These are phyloP conservation scores for Ustilago loliicola DNA, from an alignment of 1,284 basidiomycete species.

Conservation along the genomic window DNA sequence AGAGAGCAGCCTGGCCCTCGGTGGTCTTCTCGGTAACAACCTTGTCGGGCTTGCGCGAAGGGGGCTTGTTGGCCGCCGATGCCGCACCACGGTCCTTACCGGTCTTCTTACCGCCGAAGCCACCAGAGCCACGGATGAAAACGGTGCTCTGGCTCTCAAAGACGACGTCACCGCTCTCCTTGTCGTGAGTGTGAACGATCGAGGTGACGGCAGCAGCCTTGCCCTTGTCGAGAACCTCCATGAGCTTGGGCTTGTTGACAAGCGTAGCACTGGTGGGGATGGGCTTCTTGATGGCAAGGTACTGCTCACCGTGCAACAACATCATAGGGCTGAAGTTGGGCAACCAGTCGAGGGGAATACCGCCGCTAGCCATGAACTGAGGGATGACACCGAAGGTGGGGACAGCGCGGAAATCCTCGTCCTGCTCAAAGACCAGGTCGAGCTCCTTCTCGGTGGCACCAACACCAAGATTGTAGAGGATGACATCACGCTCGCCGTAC, in stretches of 20 bases:
- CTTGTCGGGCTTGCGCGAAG: slow-evolving; percentile 72
- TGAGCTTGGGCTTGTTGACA: slow-evolving; percentile 78
- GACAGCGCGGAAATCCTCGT: slow-evolving; percentile 86
- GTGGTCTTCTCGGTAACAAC: slow-evolving; percentile 66
- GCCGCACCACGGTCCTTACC: slow-evolving; percentile 91
- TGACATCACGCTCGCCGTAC: slow-evolving; percentile 90
- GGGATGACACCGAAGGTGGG: slow-evolving; percentile 97
- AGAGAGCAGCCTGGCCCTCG: slow-evolving; percentile 78
- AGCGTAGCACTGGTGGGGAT: slow-evolving; percentile 90
- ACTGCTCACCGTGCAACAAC: slow-evolving; percentile 98
- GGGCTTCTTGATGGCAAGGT: slow-evolving; percentile 85
- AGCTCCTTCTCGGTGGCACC: slow-evolving; percentile 95
- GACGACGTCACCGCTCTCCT: slow-evolving; percentile 80
- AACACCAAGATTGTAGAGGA: slow-evolving; percentile 94
- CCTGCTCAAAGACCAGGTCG: slow-evolving; percentile 89
- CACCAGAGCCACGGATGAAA: slow-evolving; percentile 92
- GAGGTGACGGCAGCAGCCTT: slow-evolving; percentile 62
- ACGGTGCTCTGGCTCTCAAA: slow-evolving; percentile 94
- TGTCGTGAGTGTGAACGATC: slow-evolving; percentile 54
- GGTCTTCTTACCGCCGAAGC: slow-evolving; percentile 90
- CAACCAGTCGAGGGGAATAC: slow-evolving; percentile 80
- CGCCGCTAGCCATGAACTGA: slow-evolving; percentile 76
- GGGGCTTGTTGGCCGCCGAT: slow-evolving; percentile 84
- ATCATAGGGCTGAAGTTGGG: slow-evolving; percentile 96
- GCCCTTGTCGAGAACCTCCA: slow-evolving; percentile 74